Conservation (phyloP, 352 stramenopile species). For the Phytopythium chamaehyphon region DNA sequence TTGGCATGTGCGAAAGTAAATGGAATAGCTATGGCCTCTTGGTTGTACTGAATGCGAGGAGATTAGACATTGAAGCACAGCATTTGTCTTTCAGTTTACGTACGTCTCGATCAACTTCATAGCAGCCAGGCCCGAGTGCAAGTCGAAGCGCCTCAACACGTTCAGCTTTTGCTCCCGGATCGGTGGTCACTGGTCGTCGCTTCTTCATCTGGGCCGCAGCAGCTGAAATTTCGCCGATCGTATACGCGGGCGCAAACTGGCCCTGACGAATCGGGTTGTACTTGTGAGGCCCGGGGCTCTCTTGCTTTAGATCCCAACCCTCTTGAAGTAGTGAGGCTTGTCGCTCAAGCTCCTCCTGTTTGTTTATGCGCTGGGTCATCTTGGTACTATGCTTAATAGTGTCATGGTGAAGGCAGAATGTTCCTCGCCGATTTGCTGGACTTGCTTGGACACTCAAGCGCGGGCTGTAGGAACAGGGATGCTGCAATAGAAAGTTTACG, state of each 20-base stretch:
- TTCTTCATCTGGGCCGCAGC: constrained; percentile 1
- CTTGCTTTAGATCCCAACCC: constrained; percentile 7
- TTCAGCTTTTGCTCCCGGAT: constrained; percentile 3
- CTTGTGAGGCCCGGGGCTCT: constrained; percentile 18
- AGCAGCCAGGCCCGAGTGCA: constrained; percentile 44
- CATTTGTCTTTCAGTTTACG: constrained; percentile 1
- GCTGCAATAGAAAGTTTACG: constrained; percentile 14
- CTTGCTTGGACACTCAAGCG: background rate
- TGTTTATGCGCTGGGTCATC: constrained; percentile 3
- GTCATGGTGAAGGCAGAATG: constrained; percentile 35
- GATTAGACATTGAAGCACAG: no score
- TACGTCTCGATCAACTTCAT: constrained; percentile 50
- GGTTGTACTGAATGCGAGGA: constrained; percentile 39
- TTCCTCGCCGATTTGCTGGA: constrained; percentile 17
- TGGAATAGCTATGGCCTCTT: constrained; percentile 32
- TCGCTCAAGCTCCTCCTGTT: background rate
- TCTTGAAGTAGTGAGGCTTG: background rate
- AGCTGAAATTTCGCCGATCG: constrained; percentile 27
- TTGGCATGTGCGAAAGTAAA: constrained; percentile 49
- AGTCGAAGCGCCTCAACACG: constrained; percentile 21
- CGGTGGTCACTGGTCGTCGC: constrained; percentile 1
- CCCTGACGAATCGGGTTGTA: constrained; percentile 38
- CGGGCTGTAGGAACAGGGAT: constrained; percentile 41
- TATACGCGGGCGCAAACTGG: constrained; percentile 45
- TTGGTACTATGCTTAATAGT: background rate